Percentiles rank a stretch among this genome's conserved stretches.
These are phyloP conservation scores for Lithospermum erythrorhizon DNA, from an alignment of 257 asterid species.

Conservation along the genomic window DNA sequence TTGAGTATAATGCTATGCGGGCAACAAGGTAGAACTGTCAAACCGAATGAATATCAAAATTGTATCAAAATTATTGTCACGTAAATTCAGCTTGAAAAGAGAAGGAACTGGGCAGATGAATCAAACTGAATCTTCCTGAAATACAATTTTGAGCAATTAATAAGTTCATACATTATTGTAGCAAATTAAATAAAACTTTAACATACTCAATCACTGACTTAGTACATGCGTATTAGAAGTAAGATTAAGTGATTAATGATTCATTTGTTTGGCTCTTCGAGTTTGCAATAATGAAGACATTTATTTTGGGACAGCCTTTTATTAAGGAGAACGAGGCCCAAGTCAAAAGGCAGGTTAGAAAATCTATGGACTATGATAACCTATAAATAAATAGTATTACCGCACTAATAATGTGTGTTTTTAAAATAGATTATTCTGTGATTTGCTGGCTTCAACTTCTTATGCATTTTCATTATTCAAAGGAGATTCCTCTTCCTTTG, in stretches of 20 bases:
- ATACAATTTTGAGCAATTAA: no score
- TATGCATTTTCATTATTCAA: neutral
- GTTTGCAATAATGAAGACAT: neutral
- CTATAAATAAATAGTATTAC: neutral
- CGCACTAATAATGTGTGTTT: neutral
- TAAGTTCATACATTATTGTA: no score
- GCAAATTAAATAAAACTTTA: no score
- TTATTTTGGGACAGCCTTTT: neutral
- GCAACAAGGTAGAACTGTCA: no score
- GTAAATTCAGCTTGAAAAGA: no score
- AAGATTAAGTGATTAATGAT: neutral
- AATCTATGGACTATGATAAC: neutral
- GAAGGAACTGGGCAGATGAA: no score
- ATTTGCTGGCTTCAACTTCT: neutral
- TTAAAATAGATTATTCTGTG: neutral
- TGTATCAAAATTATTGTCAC: no score
- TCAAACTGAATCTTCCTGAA: no score
- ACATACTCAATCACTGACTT: no score
- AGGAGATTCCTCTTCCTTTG: neutral
- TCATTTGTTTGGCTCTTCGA: neutral
- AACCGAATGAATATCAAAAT: no score
- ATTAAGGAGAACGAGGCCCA: neutral
- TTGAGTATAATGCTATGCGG: no score
- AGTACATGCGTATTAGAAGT: neutral
- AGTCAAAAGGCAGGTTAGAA: neutral